Percentiles rank a stretch among this genome's conserved stretches.
Conservation (phyloP, 768 basidiomycete genomes). For the Rhizopogon rudus region DNA sequence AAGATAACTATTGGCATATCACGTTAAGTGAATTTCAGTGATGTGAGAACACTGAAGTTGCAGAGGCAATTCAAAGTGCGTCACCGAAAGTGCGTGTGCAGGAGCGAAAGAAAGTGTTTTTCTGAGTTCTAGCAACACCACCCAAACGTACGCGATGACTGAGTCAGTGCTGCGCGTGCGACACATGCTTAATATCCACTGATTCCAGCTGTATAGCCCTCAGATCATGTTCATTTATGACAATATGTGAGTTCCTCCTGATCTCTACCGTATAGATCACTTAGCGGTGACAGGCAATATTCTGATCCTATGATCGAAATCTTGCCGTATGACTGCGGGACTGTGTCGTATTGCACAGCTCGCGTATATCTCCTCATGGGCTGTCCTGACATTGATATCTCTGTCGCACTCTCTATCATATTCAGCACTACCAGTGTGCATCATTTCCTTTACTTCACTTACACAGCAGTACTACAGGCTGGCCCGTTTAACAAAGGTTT, state of each 20-base stretch:
- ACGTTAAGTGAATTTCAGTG: no score
- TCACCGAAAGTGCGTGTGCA: no score
- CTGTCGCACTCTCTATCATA: constrained; percentile 22
- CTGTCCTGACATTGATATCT: constrained; percentile 40
- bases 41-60: no score
- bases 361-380: constrained; percentile 50
- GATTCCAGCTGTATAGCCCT: not conserved
- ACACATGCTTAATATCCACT: not conserved
- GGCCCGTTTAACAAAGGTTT: no score
- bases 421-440: no score
- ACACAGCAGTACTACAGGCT: no score
- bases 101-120: no score
- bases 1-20: no score
- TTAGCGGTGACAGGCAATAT: no score
- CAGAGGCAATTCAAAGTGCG: no score
- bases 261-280: constrained; percentile 27
- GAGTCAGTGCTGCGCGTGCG: not conserved
- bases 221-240: constrained; percentile 89
- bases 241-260: constrained; percentile 71
- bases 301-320: constrained; percentile 68
- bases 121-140: no score
- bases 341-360: constrained; percentile 84
- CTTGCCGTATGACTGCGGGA: constrained; percentile 54
- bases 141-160: no score
- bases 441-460: constrained; percentile 52